Base-by-base conservation (phyloP, 2,329 filamentous ascomycete genomes). In the Xylogone sp. region DNA sequence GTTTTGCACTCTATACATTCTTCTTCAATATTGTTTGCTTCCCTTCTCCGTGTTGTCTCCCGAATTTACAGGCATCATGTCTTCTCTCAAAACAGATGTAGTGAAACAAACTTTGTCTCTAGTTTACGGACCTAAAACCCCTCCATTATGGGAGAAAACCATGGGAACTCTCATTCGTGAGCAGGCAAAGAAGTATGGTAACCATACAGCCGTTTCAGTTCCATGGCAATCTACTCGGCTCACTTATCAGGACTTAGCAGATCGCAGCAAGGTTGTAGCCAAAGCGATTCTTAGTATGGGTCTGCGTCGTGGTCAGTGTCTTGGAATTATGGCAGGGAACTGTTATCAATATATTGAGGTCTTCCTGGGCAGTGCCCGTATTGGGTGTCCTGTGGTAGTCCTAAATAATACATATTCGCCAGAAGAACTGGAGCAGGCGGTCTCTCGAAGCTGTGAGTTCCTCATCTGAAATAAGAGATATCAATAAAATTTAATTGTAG, bases 341-440 rank as follows among this genome's bases (percentile, higher is more conserved):
- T 53, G 54, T 43, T 52, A 51, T 10, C 43, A 51, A 45, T 61
- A 75, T 53, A 69, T 60, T 39, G 54, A 54, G 7, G 52, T 60
- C 2, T 59, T 61, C 44, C 59, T 61, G 48, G 59, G 58, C 6
- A 49, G 48, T 2, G 49, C 47, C 13, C 52, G 57, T 42, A 77
- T 87, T 19, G 84, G 85, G 9, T 83, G 79, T 45, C 82, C 87
- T 44, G 73, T 91, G 48, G 87, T 91, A 24, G 89, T 91, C 43
- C 72, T 92, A 57, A 92, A 92, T 71, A 92, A 90, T 69, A 92
- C 87, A 0, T 92, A 92, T 65, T 92, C 88, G 1, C 77, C 84
- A 2, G 81, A 79, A 1, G 88, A 92, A 69, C 83, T 86, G 45
- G 77, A 83, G 65, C 86, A 87, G n/a, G n/a, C 67, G 27, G 27